Evolutionary conservation across 1,139 yeast species (phyloP).

Genomic region (Blastobotrys raffinosifermentans): DNA sequence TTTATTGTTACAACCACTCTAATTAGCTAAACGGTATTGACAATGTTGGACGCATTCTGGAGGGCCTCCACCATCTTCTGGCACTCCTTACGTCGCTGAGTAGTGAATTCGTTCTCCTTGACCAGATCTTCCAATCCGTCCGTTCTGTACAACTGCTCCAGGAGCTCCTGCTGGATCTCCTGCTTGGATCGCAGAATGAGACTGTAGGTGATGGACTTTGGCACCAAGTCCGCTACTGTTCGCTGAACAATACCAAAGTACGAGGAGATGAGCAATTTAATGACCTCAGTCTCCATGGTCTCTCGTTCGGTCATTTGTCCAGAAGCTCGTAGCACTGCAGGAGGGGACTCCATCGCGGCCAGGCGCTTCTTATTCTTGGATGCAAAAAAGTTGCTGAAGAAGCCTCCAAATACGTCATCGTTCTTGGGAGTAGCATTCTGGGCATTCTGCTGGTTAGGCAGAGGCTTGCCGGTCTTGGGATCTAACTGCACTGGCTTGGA

Average conservation of each 20-base stretch:
- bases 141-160: constrained; percentile 80
- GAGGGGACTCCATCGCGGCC: constrained; percentile 97
- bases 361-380: constrained; percentile 89
- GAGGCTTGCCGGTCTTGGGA: constrained; percentile 81
- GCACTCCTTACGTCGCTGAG: constrained; percentile 92
- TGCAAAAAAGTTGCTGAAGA: constrained; percentile 92
- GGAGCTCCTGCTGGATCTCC: constrained; percentile 83
- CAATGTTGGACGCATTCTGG: constrained; percentile 85
- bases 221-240: constrained; percentile 87
- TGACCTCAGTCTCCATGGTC: constrained; percentile 94
- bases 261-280: constrained; percentile 82
- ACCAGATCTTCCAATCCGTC: constrained; percentile 76
- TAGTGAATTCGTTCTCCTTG: constrained; percentile 87
- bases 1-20: not conserved
- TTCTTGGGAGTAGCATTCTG: constrained; percentile 21
- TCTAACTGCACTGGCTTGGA: constrained; percentile 74
- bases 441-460: constrained; percentile 24
- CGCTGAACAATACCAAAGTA: constrained; percentile 90
- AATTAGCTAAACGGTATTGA: constrained; percentile 39
- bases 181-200: constrained; percentile 68
- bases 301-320: constrained; percentile 96
- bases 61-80: constrained; percentile 91
- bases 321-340: constrained; percentile 86
- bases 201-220: constrained; percentile 91
- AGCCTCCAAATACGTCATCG: constrained; percentile 47